Evolutionary conservation across 371 early-diverging fungal species (phyloP).

Genomic region (Smittium mucronatum): DNA sequence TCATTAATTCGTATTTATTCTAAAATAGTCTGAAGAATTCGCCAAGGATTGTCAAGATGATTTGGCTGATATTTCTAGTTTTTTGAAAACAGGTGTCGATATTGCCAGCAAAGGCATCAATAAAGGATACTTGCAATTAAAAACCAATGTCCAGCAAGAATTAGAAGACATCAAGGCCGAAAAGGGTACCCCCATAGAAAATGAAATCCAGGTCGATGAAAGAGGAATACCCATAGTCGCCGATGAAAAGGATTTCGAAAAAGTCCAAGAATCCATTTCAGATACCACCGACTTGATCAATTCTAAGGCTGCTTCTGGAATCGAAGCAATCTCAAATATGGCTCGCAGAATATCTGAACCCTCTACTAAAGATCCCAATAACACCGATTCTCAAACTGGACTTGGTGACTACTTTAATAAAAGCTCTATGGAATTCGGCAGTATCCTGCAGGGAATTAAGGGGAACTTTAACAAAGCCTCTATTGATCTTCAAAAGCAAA

Average conservation of each 20-base stretch:
- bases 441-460: neutral
- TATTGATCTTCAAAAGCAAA: neutral
- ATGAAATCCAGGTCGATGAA: constrained; percentile 5
- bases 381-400: neutral
- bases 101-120: neutral
- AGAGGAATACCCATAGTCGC: constrained; percentile 11
- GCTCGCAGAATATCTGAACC: neutral
- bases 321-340: constrained; percentile 2
- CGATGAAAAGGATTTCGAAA: neutral
- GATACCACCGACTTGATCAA: neutral
- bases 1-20: neutral
- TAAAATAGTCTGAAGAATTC: constrained; percentile 24
- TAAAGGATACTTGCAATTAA: neutral
- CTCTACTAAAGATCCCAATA: neutral
- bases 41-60: constrained; percentile 26
- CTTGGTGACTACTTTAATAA: neutral
- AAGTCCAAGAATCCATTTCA: neutral
- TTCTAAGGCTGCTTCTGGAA: constrained; percentile 1
- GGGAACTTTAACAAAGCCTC: neutral
- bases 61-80: neutral
- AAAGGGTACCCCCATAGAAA: too few species aligned
- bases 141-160: too few species aligned
- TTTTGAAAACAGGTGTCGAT: constrained; percentile 6
- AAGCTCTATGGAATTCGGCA: constrained; percentile 1
- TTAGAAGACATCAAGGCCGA: neutral